A percentile compares a stretch with the other conserved stretches of the same genome.
Evolutionary conservation across 2,329 filamentous ascomycete species (phyloP).

Genomic region (Claviceps sp.): DNA sequence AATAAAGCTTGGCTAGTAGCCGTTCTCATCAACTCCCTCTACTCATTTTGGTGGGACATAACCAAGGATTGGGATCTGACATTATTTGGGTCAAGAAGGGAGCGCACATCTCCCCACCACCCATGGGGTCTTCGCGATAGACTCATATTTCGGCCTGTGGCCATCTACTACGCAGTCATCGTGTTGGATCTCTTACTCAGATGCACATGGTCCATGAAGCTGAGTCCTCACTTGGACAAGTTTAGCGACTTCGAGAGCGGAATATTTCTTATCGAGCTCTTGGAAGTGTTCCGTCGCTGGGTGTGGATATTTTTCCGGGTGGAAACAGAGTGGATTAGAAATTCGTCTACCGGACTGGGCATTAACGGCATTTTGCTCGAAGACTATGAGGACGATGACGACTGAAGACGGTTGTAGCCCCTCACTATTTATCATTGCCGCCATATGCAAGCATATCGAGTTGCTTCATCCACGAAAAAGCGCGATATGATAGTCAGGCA

Average conservation of each 20-base stretch:
- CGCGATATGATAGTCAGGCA: neutral
- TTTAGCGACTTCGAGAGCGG: slow-evolving; percentile 78
- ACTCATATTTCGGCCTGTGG: slow-evolving; percentile 56
- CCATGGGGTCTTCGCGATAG: slow-evolving; percentile 66
- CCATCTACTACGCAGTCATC: slow-evolving; percentile 74
- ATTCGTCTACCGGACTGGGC: slow-evolving; percentile 34
- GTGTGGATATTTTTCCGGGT: slow-evolving; percentile 95
- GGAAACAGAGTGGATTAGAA: slow-evolving; percentile 80
- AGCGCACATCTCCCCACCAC: slow-evolving; percentile 49
- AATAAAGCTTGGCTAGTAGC: slow-evolving; percentile 55
- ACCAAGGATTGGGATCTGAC: slow-evolving; percentile 93
- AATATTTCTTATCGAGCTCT: slow-evolving; percentile 73
- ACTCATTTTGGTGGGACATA: slow-evolving; percentile 98
- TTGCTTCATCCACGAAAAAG: neutral
- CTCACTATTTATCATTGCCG: no score
- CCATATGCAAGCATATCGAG: neutral
- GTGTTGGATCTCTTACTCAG: slow-evolving; percentile 66
- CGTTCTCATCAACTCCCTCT: slow-evolving; percentile 71
- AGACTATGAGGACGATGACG: slow-evolving; percentile 45
- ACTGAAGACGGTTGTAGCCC: slow-evolving; percentile 8
- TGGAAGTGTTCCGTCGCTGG: slow-evolving; percentile 83
- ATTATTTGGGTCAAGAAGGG: slow-evolving; percentile 49
- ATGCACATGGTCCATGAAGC: slow-evolving; percentile 83
- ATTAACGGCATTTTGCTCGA: slow-evolving; percentile 63
- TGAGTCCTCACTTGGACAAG: slow-evolving; percentile 69